Evolutionary conservation across 208 protist genomes (phyloP).

Genomic region (Naegleria lovaniensis): DNA sequence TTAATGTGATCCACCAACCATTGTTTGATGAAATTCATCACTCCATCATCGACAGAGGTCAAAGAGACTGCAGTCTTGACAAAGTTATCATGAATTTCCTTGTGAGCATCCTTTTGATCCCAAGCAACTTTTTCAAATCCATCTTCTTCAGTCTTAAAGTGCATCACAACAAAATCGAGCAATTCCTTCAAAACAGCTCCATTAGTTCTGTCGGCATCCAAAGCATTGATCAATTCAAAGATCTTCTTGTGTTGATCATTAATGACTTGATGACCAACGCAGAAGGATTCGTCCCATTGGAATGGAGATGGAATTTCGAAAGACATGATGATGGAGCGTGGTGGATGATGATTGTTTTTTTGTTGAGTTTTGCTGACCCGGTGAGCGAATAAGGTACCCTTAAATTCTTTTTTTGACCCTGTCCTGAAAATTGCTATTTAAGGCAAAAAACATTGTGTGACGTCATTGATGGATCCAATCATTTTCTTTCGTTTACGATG

Average conservation of each 20-base stretch:
- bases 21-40: neutral
- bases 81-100: neutral
- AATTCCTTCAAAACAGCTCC: neutral
- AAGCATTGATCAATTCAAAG: neutral
- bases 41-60: neutral
- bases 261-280: neutral
- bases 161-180: neutral
- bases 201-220: neutral
- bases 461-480: too few relatives aligned
- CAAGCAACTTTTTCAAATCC: neutral
- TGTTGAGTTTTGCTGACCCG: neutral
- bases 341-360: neutral
- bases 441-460: too few relatives aligned
- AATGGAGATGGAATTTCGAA: neutral
- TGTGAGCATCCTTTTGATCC: neutral
- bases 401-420: too few relatives aligned
- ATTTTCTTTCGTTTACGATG: too few relatives aligned
- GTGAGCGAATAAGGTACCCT: too few relatives aligned
- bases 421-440: too few relatives aligned
- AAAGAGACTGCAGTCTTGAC: neutral
- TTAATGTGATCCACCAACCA: neutral
- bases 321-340: neutral
- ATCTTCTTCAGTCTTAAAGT: slow-evolving; percentile 7
- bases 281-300: neutral
- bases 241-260: neutral